phyloP scores from a whole-genome alignment of 257 asterid species.

The Verbascum thapsus region DNA sequence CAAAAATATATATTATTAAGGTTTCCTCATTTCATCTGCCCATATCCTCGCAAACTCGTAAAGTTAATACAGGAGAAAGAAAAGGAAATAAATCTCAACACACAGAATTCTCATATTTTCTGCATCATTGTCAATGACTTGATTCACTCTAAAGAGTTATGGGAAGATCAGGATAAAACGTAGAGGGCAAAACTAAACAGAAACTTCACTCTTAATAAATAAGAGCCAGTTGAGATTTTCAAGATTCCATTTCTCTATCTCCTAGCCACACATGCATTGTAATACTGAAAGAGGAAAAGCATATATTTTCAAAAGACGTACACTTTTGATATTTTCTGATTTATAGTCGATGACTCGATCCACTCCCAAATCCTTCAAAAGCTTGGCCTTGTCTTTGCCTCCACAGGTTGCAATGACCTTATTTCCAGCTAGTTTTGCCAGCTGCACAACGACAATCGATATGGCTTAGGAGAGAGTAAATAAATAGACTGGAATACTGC shows the following conservation, averaged over 20 bases:
- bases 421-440: conserved; percentile 93
- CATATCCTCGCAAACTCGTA: not conserved
- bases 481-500: not conserved
- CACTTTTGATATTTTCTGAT: conserved; percentile 71
- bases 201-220: conserved; percentile 15
- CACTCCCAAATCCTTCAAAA: conserved; percentile 83
- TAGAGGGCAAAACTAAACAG: conserved; percentile 11
- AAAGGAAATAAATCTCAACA: not conserved
- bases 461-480: conserved; percentile 16
- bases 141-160: not conserved
- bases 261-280: not conserved
- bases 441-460: conserved; percentile 50
- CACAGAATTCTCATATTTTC: not conserved
- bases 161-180: conserved; percentile 3
- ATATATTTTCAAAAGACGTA: conserved; percentile 34
- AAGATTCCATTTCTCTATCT: conserved; percentile 21
- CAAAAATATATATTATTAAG: not conserved
- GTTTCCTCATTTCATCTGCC: conserved; percentile 2
- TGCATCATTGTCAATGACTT: not conserved
- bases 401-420: conserved; percentile 94
- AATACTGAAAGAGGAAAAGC: conserved; percentile 11
- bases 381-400: conserved; percentile 83
- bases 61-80: not conserved
- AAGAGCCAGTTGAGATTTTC: not conserved
- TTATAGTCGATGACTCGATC: conserved; percentile 94